Evolutionary conservation across 164 flowering plant species (phyloP).

Genomic region (Annona squamosa): DNA sequence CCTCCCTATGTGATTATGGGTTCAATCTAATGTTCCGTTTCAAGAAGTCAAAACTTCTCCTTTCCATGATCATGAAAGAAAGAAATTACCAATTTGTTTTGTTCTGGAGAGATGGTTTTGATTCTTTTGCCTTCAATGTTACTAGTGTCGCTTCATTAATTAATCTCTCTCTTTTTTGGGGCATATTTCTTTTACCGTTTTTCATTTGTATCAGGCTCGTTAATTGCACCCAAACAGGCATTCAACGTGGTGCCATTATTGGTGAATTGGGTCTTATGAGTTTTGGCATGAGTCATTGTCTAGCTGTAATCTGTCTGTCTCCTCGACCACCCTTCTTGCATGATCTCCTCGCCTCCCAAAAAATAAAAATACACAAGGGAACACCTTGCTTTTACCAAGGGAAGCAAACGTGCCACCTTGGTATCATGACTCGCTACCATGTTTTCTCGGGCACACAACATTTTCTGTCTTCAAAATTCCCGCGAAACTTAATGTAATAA

Average conservation of each 20-base stretch:
- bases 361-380: neutral
- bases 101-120: too few relatives aligned
- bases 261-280: conserved; percentile 22
- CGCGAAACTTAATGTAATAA: neutral
- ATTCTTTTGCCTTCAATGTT: too few relatives aligned
- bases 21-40: too few relatives aligned
- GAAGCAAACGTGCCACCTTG: conserved; percentile 59
- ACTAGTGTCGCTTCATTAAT: too few relatives aligned
- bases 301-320: conserved; percentile 79
- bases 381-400: conserved; percentile 32
- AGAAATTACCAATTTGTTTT: too few relatives aligned
- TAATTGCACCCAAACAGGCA: conserved; percentile 18
- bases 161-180: too few relatives aligned
- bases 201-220: too few relatives aligned
- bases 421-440: conserved; percentile 53
- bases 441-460: conserved; percentile 22
- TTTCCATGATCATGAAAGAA: too few relatives aligned
- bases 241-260: conserved; percentile 38
- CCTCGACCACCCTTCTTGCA: conserved; percentile 76
- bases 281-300: conserved; percentile 49
- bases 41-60: too few relatives aligned
- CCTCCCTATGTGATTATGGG: too few relatives aligned
- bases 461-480: neutral
- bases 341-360: conserved; percentile 35
- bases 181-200: too few relatives aligned